Evolutionary conservation across 768 basidiomycete species (phyloP).

Genomic region (Leccinum barrowsii): DNA sequence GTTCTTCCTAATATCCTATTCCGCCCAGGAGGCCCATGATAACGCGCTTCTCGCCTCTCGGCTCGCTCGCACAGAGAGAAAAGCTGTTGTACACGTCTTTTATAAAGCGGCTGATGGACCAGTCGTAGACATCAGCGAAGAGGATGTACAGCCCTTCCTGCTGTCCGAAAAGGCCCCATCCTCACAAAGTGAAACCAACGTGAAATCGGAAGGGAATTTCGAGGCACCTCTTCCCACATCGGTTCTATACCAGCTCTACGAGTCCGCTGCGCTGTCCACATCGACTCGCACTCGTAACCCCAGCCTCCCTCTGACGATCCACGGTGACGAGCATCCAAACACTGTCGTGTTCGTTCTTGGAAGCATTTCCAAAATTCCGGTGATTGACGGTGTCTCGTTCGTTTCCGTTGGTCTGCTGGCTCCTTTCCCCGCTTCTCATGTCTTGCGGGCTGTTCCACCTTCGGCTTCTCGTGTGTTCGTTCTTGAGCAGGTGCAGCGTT

Average conservation of each 20-base stretch:
- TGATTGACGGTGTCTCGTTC: slow-evolving; percentile 58
- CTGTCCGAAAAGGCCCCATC: slow-evolving; percentile 38
- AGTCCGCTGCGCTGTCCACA: slow-evolving; percentile 64
- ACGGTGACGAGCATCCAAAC: slow-evolving; percentile 53
- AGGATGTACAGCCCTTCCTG: slow-evolving; percentile 59
- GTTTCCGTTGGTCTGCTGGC: slow-evolving; percentile 64
- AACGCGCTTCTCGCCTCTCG: slow-evolving; percentile 84
- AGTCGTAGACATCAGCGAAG: slow-evolving; percentile 53
- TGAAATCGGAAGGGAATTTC: background rate
- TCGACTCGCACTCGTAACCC: slow-evolving; percentile 59
- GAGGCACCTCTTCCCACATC: slow-evolving; percentile 10
- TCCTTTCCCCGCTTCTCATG: slow-evolving; percentile 57
- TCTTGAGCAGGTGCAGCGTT: slow-evolving; percentile 73
- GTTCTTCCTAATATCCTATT: slow-evolving; percentile 77
- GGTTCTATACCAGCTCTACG: slow-evolving; percentile 55
- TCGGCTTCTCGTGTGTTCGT: slow-evolving; percentile 69
- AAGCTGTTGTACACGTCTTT: slow-evolving; percentile 86
- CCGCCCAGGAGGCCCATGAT: slow-evolving; percentile 80
- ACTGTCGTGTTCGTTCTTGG: slow-evolving; percentile 76
- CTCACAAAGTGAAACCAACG: slow-evolving; percentile 33
- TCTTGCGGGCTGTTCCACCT: slow-evolving; percentile 57
- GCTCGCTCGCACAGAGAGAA: slow-evolving; percentile 64
- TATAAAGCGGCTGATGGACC: slow-evolving; percentile 42
- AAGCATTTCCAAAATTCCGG: slow-evolving; percentile 36
- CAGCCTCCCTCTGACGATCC: slow-evolving; percentile 49